Percentiles rank a stretch among this genome's conserved stretches.
Evolutionary conservation across 2,329 filamentous ascomycete species (phyloP).

Genomic region (Trichophyton equinum): DNA sequence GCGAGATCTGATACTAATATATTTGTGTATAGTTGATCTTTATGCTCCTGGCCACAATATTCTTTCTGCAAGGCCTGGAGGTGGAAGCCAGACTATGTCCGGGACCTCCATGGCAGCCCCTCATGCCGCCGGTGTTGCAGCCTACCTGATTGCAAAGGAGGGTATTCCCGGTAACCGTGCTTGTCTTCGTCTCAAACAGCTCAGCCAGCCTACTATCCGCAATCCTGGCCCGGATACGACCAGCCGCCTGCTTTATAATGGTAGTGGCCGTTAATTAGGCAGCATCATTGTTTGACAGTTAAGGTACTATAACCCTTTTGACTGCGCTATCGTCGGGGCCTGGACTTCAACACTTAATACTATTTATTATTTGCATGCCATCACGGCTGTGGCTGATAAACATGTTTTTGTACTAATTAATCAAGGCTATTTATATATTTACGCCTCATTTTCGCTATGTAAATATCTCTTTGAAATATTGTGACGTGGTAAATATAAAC

Average conservation of each 20-base stretch:
- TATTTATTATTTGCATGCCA: too few relatives aligned
- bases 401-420: too few relatives aligned
- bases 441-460: too few relatives aligned
- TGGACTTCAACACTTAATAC: too few relatives aligned
- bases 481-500: too few relatives aligned
- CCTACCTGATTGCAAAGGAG: constrained; percentile 41
- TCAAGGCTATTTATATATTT: too few relatives aligned
- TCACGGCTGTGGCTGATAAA: too few relatives aligned
- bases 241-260: constrained; percentile 20
- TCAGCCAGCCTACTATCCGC: constrained; percentile 31
- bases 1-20: not conserved
- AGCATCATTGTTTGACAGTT: too few relatives aligned
- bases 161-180: constrained; percentile 34
- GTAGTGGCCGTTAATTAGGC: constrained; percentile 6
- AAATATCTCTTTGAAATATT: too few relatives aligned
- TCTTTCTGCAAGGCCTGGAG: constrained; percentile 37
- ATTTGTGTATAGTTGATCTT: constrained; percentile 34
- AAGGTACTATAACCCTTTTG: too few relatives aligned
- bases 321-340: too few relatives aligned
- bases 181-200: constrained; percentile 38
- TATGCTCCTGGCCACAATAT: constrained; percentile 45
- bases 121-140: constrained; percentile 42
- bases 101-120: constrained; percentile 27
- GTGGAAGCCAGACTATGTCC: constrained; percentile 32
- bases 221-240: constrained; percentile 16